Conservation (phyloP, 345 rosid genomes). For the Cardamine resedifolia region DNA sequence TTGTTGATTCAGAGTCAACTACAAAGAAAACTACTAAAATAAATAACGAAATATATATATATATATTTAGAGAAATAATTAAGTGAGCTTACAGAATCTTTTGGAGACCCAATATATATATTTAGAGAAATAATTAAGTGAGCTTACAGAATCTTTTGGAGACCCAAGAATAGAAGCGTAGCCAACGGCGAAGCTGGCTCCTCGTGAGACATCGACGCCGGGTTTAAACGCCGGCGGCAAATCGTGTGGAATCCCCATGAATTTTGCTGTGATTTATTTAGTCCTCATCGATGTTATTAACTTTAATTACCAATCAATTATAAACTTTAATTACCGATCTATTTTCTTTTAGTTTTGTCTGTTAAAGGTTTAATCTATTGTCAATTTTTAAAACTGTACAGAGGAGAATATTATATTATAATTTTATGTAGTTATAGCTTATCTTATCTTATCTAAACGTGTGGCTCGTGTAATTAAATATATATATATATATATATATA, state of each 20-base stretch:
- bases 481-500: no score
- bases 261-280: constrained; percentile 27
- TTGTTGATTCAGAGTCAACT: constrained; percentile 31
- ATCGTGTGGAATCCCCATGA: constrained; percentile 25
- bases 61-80: neutral
- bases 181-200: constrained; percentile 33
- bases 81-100: constrained; percentile 13
- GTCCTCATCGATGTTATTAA: neutral
- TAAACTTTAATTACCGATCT: neutral
- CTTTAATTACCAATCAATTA: no score
- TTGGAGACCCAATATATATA: constrained; percentile 10
- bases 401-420: no score
- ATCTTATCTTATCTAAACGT: no score
- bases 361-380: no score
- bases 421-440: no score
- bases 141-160: constrained; percentile 18
- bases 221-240: constrained; percentile 19
- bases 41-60: no score
- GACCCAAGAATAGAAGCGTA: constrained; percentile 24
- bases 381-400: no score
- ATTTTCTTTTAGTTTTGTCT: no score
- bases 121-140: neutral
- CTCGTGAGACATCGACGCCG: constrained; percentile 23
- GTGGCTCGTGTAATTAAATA: no score
- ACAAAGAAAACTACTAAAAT: neutral